Base-by-base conservation (phyloP, 345 rosid species). In the Syzygium aqueum region DNA sequence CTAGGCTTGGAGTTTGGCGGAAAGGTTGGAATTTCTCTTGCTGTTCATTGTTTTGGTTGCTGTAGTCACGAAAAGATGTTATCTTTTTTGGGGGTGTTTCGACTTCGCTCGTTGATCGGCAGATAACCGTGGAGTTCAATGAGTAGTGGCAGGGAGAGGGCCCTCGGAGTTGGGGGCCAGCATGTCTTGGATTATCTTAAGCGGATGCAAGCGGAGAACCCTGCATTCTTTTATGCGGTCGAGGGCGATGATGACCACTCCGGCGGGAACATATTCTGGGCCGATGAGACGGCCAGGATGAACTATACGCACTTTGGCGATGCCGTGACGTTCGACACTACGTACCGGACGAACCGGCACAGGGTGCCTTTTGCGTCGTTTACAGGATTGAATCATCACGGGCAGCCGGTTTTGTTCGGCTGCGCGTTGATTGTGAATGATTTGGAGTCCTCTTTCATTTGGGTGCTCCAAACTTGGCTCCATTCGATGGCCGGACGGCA, bases 391-490 rank as follows among this genome's bases (percentile, higher is more conserved):
- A 96, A 96, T 88, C 96, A 96, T 89, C 98, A 96, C 50, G 95
- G 94, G 14, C 96, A 93, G 77, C 97, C 98, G 10, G 92, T 94
- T 82, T 91, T 96, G 89, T 93, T 96, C 65, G 98, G 98, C 7
- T 93, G 94, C 87, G 98, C 95, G 21, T 85, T 96, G 83, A 85
- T 96, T 61, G 84, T 93, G 65, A 93, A 92, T 86, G 96, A 96
- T 78, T 93, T 96, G 0, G 94, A 94, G 86, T 91, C 96, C 85
- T 94, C 95, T 11, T 93, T 95, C 85, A 65, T 88, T 23, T 96
- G 98, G 97, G 91, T 96, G 51, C 91, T 96, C 86, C 95, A 92
- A 77, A 92, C 96, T 46, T 96, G 98, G 98, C 94, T 96, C 85
- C 93, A 90, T 65, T 94, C 94, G 6, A 95, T 96, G 96, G 92